A percentile compares a stretch with the other conserved stretches of the same genome.
phyloP scores from a whole-genome alignment of 129 eudicot genomes.

The Smallanthus sonchifolius region DNA sequence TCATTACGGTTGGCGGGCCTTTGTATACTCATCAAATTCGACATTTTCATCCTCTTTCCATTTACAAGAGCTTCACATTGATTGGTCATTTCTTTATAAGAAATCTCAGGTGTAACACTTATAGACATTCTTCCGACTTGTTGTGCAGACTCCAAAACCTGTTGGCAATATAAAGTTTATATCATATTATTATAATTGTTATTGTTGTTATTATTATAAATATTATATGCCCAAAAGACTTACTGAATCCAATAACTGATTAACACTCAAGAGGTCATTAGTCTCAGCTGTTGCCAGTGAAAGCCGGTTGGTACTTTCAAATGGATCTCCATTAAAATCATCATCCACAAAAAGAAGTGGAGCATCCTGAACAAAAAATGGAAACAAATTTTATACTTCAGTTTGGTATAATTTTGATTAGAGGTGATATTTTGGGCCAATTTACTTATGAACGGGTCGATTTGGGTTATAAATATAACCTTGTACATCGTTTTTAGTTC shows the following conservation, averaged over 20 bases:
- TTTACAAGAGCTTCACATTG: conserved; percentile 75
- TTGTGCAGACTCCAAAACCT: conserved; percentile 89
- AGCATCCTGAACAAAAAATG: conserved; percentile 39
- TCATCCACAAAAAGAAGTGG: conserved; percentile 50
- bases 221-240: conserved; percentile 25
- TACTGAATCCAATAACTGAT: conserved; percentile 88
- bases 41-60: conserved; percentile 86
- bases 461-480: not conserved
- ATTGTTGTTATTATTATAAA: not conserved
- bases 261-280: conserved; percentile 62
- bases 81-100: conserved; percentile 77
- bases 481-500: not conserved
- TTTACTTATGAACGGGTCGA: not conserved
- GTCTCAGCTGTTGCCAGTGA: conserved; percentile 33
- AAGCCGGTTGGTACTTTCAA: conserved; percentile 32
- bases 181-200: not conserved
- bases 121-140: conserved; percentile 79
- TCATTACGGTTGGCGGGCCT: conserved; percentile 33
- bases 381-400: not conserved
- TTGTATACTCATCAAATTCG: conserved; percentile 48
- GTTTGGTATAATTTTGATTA: not conserved
- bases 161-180: not conserved
- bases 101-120: conserved; percentile 57
- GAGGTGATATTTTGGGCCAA: not conserved
- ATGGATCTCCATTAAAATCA: conserved; percentile 41